Percentiles rank a stretch among this genome's conserved stretches.
These are phyloP conservation scores for Eremothecium coryli DNA, from an alignment of 1,139 yeast species.

Conservation along the genomic window DNA sequence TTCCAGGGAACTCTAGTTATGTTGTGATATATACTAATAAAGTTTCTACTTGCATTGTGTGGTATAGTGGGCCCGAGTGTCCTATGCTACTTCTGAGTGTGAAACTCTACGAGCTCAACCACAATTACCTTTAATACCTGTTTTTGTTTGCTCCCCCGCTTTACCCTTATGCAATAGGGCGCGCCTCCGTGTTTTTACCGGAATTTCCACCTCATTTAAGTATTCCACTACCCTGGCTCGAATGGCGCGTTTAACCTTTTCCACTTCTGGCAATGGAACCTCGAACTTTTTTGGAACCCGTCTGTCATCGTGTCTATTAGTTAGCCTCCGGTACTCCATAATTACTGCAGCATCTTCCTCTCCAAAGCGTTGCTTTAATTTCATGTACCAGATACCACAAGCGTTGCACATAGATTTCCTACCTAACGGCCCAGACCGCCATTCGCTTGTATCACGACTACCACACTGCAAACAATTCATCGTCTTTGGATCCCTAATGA, in stretches of 20 bases:
- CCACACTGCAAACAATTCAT: slow-evolving; percentile 57
- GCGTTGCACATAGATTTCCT: slow-evolving; percentile 81
- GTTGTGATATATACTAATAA: neutral
- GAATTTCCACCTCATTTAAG: slow-evolving; percentile 6
- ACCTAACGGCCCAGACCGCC: slow-evolving; percentile 87
- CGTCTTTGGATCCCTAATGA: slow-evolving; percentile 7
- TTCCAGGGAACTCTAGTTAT: slow-evolving; percentile 1
- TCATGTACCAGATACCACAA: slow-evolving; percentile 56
- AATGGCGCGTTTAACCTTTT: slow-evolving; percentile 2
- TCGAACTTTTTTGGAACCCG: slow-evolving; percentile 9
- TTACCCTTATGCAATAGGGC: slow-evolving; percentile 4
- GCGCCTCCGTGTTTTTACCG: slow-evolving; percentile 5
- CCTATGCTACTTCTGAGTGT: too few species aligned
- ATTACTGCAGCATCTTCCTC: slow-evolving; percentile 15
- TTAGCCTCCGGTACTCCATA: slow-evolving; percentile 16
- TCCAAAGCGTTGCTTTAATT: slow-evolving; percentile 20
- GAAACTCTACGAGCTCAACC: too few species aligned
- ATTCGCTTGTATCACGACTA: slow-evolving; percentile 79
- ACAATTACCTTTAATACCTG: too few species aligned
- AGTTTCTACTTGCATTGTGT: neutral
- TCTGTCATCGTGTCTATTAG: slow-evolving; percentile 6
- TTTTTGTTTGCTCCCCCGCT: slow-evolving; percentile 1
- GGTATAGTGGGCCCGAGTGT: too few species aligned
- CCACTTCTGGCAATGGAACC: slow-evolving; percentile 5
- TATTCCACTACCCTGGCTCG: slow-evolving; percentile 5